These are phyloP conservation scores for Cryptococcus deneoformans DNA, from an alignment of 1,284 basidiomycete species.

Conservation along the genomic window DNA sequence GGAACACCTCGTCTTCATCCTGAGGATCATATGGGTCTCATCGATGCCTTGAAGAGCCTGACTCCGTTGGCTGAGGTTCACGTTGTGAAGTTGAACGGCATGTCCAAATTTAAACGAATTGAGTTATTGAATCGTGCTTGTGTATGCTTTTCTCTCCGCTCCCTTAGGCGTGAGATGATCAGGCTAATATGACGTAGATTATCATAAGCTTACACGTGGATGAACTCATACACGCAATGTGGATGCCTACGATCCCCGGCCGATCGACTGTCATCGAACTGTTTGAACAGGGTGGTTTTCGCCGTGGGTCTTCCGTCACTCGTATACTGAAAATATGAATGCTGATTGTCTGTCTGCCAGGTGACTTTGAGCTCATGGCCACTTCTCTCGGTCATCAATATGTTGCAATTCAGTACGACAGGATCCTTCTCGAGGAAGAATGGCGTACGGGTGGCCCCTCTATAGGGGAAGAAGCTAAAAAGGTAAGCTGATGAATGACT, in stretches of 20 bases:
- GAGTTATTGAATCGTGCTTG: conserved; percentile 32
- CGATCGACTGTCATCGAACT: conserved; percentile 29
- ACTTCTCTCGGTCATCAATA: conserved; percentile 31
- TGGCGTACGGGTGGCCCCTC: conserved; percentile 18
- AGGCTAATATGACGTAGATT: conserved; percentile 14
- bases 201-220: conserved; percentile 34
- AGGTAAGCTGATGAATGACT: too few relatives aligned
- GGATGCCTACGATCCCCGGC: conserved; percentile 32
- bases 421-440: conserved; percentile 18
- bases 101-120: conserved; percentile 32
- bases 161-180: background rate
- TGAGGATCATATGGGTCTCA: conserved; percentile 24
- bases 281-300: conserved; percentile 23
- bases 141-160: conserved; percentile 13
- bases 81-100: conserved; percentile 27
- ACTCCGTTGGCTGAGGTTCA: conserved; percentile 43
- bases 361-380: conserved; percentile 33
- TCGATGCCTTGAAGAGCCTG: conserved; percentile 33
- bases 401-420: conserved; percentile 29
- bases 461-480: conserved; percentile 12
- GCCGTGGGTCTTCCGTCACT: conserved; percentile 21
- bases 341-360: conserved; percentile 11
- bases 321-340: background rate
- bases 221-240: conserved; percentile 31
- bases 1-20: conserved; percentile 23